Percentiles rank a stretch among this genome's conserved stretches.
Conservation (phyloP, 2,329 filamentous ascomycete genomes). For the Cytospora leucostoma region DNA sequence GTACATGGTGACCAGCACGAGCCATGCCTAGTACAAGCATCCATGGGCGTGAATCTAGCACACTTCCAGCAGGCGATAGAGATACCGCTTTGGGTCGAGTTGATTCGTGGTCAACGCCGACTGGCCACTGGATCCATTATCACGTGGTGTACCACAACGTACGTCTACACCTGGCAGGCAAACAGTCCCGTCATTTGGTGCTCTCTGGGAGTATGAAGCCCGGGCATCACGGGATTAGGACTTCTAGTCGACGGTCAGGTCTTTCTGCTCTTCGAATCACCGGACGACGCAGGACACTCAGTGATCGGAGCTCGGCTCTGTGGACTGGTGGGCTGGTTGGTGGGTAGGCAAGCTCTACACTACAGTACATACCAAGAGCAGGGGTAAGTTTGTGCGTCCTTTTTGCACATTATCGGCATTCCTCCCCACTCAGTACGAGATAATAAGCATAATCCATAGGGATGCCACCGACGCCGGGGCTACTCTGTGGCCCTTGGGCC, state of each 20-base stretch:
- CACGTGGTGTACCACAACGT: neutral
- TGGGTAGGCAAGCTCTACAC: neutral
- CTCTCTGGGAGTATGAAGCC: neutral
- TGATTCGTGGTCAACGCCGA: constrained; percentile 11
- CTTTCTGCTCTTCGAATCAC: constrained; percentile 2
- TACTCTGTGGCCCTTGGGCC: constrained; percentile 20
- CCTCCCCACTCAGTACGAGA: constrained; percentile 10
- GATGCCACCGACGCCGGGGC: constrained; percentile 15
- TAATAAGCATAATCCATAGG: constrained; percentile 3
- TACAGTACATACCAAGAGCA: too few species aligned
- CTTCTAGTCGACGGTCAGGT: neutral
- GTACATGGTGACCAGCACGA: neutral
- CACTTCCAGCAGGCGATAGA: constrained; percentile 1
- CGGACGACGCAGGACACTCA: constrained; percentile 9
- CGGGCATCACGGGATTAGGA: neutral
- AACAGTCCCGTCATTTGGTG: neutral
- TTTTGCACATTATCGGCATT: constrained; percentile 15
- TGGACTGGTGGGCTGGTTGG: constrained; percentile 6
- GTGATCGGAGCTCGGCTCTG: constrained; percentile 11
- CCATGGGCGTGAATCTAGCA: neutral
- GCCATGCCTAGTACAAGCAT: constrained; percentile 5
- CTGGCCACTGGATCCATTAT: constrained; percentile 15
- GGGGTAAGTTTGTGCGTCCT: constrained; percentile 23
- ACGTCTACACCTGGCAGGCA: too few species aligned
- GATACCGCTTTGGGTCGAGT: constrained; percentile 4